A percentile compares a stretch with the other conserved stretches of the same genome.
Evolutionary conservation across 164 flowering plant species (phyloP).

Genomic region (Tetracentron sinense): DNA sequence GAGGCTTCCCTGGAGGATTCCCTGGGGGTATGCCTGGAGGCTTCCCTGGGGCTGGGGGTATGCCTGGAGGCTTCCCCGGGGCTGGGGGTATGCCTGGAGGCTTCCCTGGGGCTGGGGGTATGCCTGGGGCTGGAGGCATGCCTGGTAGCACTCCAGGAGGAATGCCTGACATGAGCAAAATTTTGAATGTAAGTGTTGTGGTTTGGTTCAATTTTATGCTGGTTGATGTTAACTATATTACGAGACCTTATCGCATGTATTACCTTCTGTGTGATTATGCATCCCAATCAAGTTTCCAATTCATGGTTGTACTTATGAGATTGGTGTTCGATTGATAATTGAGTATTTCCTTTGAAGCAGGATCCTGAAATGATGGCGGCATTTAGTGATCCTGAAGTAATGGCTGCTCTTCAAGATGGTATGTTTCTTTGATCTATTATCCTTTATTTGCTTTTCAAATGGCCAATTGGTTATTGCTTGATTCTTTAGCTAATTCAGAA

Average conservation of each 20-base stretch:
- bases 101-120: no score
- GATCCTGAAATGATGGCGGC: conserved; percentile 97
- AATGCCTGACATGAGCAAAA: conserved; percentile 89
- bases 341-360: conserved; percentile 40
- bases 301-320: neutral
- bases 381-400: conserved; percentile 85
- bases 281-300: no score
- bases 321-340: neutral
- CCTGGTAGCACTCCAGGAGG: conserved; percentile 85
- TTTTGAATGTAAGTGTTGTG: conserved; percentile 63
- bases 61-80: no score
- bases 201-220: neutral
- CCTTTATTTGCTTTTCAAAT: neutral
- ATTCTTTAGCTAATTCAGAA: no score
- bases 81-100: conserved; percentile 35
- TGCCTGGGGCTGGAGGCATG: conserved; percentile 48
- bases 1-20: conserved; percentile 46
- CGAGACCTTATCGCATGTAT: no score
- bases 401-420: conserved; percentile 99
- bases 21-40: conserved; percentile 43
- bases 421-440: conserved; percentile 7
- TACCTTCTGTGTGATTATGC: no score
- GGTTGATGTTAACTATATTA: no score
- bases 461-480: no score
- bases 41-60: no score